phyloP scores from a whole-genome alignment of 208 protist genomes.

The Trypanosoma brucei region DNA sequence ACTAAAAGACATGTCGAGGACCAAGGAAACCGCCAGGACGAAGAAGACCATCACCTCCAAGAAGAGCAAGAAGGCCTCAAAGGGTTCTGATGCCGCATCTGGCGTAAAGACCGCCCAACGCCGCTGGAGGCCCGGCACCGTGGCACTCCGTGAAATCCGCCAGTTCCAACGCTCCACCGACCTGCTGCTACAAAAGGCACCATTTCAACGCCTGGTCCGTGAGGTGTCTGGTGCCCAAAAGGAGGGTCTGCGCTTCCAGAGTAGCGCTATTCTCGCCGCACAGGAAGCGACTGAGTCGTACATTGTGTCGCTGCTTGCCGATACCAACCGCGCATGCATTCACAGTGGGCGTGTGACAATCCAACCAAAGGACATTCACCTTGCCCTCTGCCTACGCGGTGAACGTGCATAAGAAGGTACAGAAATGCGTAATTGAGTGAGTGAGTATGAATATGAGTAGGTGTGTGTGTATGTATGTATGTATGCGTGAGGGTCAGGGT shows the following conservation, averaged over 20 bases:
- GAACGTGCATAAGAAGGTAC: slow-evolving; percentile 27
- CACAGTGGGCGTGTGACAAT: slow-evolving; percentile 87
- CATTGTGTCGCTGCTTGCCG: slow-evolving; percentile 89
- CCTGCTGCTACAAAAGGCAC: slow-evolving; percentile 84
- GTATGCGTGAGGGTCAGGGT: neutral
- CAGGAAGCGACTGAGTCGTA: slow-evolving; percentile 71
- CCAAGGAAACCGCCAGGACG: slow-evolving; percentile 96
- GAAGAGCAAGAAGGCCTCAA: slow-evolving; percentile 96
- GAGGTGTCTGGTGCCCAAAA: slow-evolving; percentile 11
- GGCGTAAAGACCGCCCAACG: slow-evolving; percentile 97
- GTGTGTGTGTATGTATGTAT: neutral
- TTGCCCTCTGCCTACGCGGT: slow-evolving; percentile 54
- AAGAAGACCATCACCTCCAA: slow-evolving; percentile 96
- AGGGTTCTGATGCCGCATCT: slow-evolving; percentile 74
- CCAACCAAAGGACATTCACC: slow-evolving; percentile 73
- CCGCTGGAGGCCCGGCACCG: slow-evolving; percentile 95
- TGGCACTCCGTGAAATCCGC: slow-evolving; percentile 97
- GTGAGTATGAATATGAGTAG: neutral
- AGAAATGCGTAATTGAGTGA: neutral
- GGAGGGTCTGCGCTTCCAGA: neutral
- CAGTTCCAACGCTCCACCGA: slow-evolving; percentile 82
- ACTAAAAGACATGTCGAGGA: slow-evolving; percentile 88
- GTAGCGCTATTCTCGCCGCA: neutral
- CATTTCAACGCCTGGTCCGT: slow-evolving; percentile 85
- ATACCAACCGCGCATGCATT: slow-evolving; percentile 87